Base-by-base conservation (phyloP, 768 basidiomycete species). In the Pleurotus eryngii region DNA sequence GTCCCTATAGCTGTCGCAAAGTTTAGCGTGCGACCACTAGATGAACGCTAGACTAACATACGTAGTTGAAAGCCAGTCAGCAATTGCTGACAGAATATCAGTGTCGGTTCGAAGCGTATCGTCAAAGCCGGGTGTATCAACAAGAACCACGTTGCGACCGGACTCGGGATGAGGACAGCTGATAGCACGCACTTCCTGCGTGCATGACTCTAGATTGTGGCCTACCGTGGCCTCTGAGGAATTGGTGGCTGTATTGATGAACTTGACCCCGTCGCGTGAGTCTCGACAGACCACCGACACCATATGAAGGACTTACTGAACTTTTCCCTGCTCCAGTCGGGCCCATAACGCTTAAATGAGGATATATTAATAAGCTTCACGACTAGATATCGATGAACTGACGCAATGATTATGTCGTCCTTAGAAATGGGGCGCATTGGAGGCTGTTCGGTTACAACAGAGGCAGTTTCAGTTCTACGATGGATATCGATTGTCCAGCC, bases 41-140 rank as follows among this genome's bases (percentile, higher is more conserved):
- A 15, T 14, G 15, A 45, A 22, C 7, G 22, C 15, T 15, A 26
- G 30, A 17, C 17, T 9, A 38, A 2, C 30, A n/a, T 14, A 71
- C 70, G 65, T 68, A 30, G 55, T 54, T 15, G 60, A 48, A 4
- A 72, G 59, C 70, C 70, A 72, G 20, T 65, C 58, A 1, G 66
- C 62, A 26, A 71, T 68, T 2, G 56, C 56, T 18, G 55, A 46
- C 46, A 70, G 48, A 18, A 69, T 66, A 8, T 65, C 60, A 2
- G 49, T 53, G 46, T 72, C 71, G 22, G 55, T 61, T 12, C 55
- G 49, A 17, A 40, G 49, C 5, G 65, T 66, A 51, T 68, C 64
- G 50, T 72, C 69, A 43, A 70, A 72, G 1, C 70, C 70, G 3
- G 69, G 71, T 2, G 70, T 71, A 49, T 72, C 71, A 12, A 72